Evolutionary conservation across 2,329 filamentous ascomycete genomes (phyloP), one percentile per base, ranked within the genome.

Genomic region (Dactylellina parvicollis): DNA sequence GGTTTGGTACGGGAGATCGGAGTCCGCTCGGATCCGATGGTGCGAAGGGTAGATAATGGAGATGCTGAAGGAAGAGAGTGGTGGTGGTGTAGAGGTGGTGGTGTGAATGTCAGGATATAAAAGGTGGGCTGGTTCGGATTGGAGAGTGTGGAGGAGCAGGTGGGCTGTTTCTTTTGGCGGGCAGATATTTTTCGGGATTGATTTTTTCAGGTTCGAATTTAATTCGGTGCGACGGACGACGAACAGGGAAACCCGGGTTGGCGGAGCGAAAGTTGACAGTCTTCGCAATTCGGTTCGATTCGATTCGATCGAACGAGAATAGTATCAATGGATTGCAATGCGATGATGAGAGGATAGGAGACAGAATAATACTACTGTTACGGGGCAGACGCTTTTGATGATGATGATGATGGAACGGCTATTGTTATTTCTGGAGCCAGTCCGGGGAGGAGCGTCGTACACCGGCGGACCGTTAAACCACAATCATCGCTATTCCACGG

Each of bases 91-190:
- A 18, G 3, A 34, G 44, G 14, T 16, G 32, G 69, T 66, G 60
- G 69, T 66, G 60, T 73, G 69, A 50, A 66, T 46, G 69, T 65
- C 54, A 62, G 69, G 60, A 60, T 44, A 55, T 49, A 47, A 61
- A 54, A 73, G 42, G 54, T 52, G 60, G 36, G 38, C 4, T 65
- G 60, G 14, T 38, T 57, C 42, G 60, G 18, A n/a, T n/a, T n/a
- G n/a, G n/a, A n/a, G n/a, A n/a, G n/a, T n/a, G n/a, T n/a, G n/a
- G n/a, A n/a, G n/a, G n/a, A n/a, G n/a, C n/a, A n/a, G n/a, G n/a
- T n/a, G n/a, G n/a, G n/a, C n/a, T n/a, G n/a, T 47, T 32, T 46
- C 18, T n/a, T 24, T 18, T 4, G 34, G 8, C 24, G 12, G 16
- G 38, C 14, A 4, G 16, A 38, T 26, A 14, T 40, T 62, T n/a